phyloP scores from a whole-genome alignment of 2,329 filamentous ascomycete genomes.

The Epichloe elymi region DNA sequence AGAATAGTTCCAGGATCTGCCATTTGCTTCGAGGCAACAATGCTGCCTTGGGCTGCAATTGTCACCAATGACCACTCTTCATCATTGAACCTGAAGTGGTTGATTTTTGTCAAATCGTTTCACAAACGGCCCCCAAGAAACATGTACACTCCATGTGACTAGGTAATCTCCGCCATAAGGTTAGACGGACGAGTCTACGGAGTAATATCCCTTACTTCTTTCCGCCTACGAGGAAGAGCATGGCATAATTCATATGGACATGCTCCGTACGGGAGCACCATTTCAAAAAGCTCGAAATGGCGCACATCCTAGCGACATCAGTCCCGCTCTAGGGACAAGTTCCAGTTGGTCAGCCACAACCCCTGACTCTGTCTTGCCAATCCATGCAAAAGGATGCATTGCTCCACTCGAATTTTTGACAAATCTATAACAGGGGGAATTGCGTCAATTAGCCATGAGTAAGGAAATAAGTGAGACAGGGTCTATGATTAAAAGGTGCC shows the following conservation, averaged over 20 bases:
- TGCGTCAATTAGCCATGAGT: too few species aligned
- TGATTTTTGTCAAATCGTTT: background rate
- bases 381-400: constrained; percentile 1
- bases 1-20: background rate
- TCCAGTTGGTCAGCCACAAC: constrained; percentile 30
- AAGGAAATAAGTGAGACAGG: too few species aligned
- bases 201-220: background rate
- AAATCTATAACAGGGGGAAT: too few species aligned
- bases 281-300: background rate
- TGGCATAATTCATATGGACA: too few species aligned
- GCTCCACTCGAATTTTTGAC: background rate
- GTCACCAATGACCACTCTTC: background rate
- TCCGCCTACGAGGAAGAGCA: constrained; percentile 10
- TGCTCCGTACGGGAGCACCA: background rate
- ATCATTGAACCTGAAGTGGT: background rate
- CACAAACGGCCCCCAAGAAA: background rate
- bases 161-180: background rate
- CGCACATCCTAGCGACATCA: constrained; percentile 5
- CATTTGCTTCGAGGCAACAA: background rate
- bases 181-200: too few species aligned
- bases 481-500: too few species aligned
- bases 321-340: constrained; percentile 24
- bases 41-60: background rate
- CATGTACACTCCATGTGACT: too few species aligned
- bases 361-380: constrained; percentile 7